Percentiles rank a stretch among this genome's conserved stretches.
Evolutionary conservation across 108 stramenopile genomes (phyloP).

Genomic region (Pseudonitzschia delicatissima): DNA sequence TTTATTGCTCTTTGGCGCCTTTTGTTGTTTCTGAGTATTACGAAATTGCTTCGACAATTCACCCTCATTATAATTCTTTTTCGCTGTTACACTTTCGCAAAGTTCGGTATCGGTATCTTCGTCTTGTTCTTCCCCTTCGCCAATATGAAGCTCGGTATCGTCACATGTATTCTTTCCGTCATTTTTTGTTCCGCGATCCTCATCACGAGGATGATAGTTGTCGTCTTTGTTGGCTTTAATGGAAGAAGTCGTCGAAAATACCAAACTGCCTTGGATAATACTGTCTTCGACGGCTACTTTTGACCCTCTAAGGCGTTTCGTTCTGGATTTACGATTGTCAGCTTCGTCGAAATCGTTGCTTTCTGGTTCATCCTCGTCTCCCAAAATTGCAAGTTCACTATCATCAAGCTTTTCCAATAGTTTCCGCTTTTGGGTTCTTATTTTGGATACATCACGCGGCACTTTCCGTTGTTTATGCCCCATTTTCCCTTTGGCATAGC

Average conservation of each 20-base stretch:
- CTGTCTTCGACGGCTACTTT: conserved; percentile 57
- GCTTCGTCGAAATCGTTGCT: background rate
- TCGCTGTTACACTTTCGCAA: background rate
- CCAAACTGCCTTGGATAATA: conserved; percentile 50
- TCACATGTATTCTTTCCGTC: background rate
- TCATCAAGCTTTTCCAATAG: conserved; percentile 50
- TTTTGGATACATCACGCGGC: conserved; percentile 40
- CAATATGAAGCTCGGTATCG: background rate
- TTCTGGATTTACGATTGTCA: background rate
- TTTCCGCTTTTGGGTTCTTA: conserved; percentile 62
- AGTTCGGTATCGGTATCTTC: background rate
- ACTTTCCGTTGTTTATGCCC: conserved; percentile 49
- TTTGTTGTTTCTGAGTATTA: background rate
- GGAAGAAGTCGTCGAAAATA: conserved; percentile 16
- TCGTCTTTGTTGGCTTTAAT: background rate
- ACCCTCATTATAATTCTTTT: background rate
- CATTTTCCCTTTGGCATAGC: conserved; percentile 32
- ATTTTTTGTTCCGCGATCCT: conserved; percentile 3
- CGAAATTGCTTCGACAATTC: background rate
- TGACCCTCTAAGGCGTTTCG: conserved; percentile 56
- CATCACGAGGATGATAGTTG: background rate
- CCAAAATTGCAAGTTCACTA: conserved; percentile 34
- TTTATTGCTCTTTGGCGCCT: conserved; percentile 7
- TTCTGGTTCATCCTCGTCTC: conserved; percentile 32
- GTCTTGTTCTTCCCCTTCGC: conserved; percentile 22